phyloP scores from a whole-genome alignment of 83 land plant genomes.

The Larix sibirica region DNA sequence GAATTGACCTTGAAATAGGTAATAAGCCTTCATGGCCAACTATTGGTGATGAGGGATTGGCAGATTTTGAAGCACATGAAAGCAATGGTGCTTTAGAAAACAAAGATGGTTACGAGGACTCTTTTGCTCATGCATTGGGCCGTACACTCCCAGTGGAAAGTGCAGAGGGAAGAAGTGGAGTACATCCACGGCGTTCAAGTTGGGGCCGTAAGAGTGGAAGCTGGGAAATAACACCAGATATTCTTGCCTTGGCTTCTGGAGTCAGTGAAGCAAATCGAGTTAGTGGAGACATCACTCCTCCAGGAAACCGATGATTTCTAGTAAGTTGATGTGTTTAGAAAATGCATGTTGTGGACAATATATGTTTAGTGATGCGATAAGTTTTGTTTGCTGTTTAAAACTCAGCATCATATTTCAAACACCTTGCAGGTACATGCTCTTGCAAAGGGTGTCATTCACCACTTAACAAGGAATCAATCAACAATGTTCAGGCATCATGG shows the following conservation, averaged over 20 bases:
- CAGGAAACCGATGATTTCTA: conserved; percentile 5
- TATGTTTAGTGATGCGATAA: too few relatives aligned
- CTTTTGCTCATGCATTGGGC: conserved; percentile 37
- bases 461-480: too few relatives aligned
- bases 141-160: conserved; percentile 39
- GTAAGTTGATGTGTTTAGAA: too few relatives aligned
- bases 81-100: conserved; percentile 43
- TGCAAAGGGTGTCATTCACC: too few relatives aligned
- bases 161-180: conserved; percentile 27
- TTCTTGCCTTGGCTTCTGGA: conserved; percentile 69
- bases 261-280: conserved; percentile 37
- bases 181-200: conserved; percentile 86
- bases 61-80: conserved; percentile 40
- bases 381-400: too few relatives aligned
- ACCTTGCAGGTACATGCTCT: too few relatives aligned
- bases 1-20: conserved; percentile 67
- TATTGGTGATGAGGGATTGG: conserved; percentile 25
- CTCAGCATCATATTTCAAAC: too few relatives aligned
- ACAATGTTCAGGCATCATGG: too few relatives aligned
- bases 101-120: conserved; percentile 43
- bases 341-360: too few relatives aligned
- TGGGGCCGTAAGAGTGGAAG: conserved; percentile 98
- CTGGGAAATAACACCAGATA: conserved; percentile 95
- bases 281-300: conserved; percentile 26
- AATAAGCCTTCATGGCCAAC: conserved; percentile 57